Evolutionary conservation across 140 eudicot species (phyloP), one percentile per base, ranked within the genome.

Genomic region (Oenanthe javanica): DNA sequence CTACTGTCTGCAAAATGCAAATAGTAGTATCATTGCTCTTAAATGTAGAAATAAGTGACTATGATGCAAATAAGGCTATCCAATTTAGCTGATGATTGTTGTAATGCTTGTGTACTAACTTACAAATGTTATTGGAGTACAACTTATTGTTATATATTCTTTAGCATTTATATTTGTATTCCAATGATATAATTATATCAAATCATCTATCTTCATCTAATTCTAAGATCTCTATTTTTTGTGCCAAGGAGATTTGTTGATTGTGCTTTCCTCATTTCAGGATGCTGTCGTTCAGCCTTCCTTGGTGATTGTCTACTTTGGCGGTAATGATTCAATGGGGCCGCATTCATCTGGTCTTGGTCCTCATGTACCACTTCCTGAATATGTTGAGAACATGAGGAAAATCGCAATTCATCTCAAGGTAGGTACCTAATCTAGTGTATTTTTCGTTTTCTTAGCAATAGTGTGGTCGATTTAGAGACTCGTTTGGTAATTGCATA

Each of bases 261-360:
- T 75, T 10, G 43, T 75, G 59, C 43, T 49, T 81, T 75, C 72
- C 4, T 76, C 9, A 3, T 80, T 82, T 64, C 80, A 95, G 99
- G 93, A 92, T 86, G 93, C 91, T 80, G 79, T 85, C 55, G 57
- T 72, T 78, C 97, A 92, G 51, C 99, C 99, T 79, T 81, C 97
- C 23, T 83, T 95, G 84, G 85, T 92, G 79, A 92, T 95, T 27
- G 99, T 90, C 55, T 95, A 92, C 85, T 92, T 95, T 82, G 99
- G 99, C 14, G 97, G 99, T 46, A 95, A 95, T 83, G 97, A 95
- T 89, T 90, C 97, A 45, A 95, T 90, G 97, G 96, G 92, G 40
- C 88, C 95, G 72, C 97, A 92, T 79, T 80, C 97, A 59, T 90
- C 96, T 40, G 97, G 97, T 79, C 84, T 95, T 36, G 99, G 99